These are phyloP conservation scores for Poa annua DNA, from an alignment of 176 grass and related monocot species.

Conservation along the genomic window DNA sequence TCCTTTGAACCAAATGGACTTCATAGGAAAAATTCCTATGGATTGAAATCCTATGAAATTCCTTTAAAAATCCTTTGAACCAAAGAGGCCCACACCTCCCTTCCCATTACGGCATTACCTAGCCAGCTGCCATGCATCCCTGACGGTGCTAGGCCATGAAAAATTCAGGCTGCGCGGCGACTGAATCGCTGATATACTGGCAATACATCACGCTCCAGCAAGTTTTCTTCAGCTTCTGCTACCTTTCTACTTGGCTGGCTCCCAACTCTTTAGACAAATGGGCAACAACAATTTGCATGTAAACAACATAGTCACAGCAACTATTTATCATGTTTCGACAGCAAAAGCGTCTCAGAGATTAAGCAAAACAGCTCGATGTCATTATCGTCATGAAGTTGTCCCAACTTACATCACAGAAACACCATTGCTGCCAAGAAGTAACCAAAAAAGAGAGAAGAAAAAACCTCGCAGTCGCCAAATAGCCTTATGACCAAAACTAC, in stretches of 20 bases:
- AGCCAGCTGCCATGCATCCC: background rate
- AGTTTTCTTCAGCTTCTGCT: constrained; percentile 5
- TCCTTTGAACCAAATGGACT: too few relatives aligned
- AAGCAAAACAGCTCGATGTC: constrained; percentile 43
- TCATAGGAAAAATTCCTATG: too few relatives aligned
- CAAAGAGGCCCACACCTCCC: too few relatives aligned
- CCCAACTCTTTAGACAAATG: background rate
- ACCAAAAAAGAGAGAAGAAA: constrained; percentile 37
- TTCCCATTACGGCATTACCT: background rate
- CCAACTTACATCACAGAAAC: constrained; percentile 39
- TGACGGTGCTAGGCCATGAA: background rate
- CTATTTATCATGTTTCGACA: background rate
- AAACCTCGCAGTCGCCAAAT: constrained; percentile 34
- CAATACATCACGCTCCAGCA: background rate
- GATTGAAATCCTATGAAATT: too few relatives aligned
- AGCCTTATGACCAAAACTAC: constrained; percentile 50
- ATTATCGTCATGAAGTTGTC: constrained; percentile 38
- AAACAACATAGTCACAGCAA: background rate
- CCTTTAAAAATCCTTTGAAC: too few relatives aligned
- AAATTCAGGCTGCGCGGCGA: background rate
- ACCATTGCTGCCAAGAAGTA: constrained; percentile 39
- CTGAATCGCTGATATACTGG: background rate
- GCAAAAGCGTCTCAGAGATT: background rate
- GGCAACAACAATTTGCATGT: background rate
- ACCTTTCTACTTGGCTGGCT: background rate